Base-by-base conservation (phyloP, 768 basidiomycete genomes). In the Boletus coccyginus region DNA sequence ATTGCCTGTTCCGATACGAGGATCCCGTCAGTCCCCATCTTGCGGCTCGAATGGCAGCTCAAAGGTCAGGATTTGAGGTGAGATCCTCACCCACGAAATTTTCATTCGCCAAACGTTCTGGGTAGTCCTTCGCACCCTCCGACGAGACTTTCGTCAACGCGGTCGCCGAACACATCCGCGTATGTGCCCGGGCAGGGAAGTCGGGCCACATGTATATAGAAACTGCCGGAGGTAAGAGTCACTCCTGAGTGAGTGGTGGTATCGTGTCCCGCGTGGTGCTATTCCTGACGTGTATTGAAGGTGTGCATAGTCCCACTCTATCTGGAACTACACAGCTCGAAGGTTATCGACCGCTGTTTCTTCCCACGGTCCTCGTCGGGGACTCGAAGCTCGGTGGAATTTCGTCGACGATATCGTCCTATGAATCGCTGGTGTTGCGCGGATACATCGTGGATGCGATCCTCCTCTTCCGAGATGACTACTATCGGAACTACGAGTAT, bases 21-120 rank as follows among this genome's bases (percentile, higher is more conserved):
- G 87, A 95, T 50, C 96, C 96, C 0, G 90, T 98, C 51, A 95
- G 93, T 61, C 96, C 96, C 0, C 96, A 98, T 69, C 77, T 98
- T 21, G 96, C 96, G 1, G 93, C 81, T 7, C 75, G 74, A 53
- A 66, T 86, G 63, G 78, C 79, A 7, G 64, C 70, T 2, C 66
- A 62, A 44, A 70, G 68, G 50, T 64, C 64, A 46, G 68, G 57
- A 39, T 64, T 57, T 36, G 60, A 70, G 62, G 78, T 78, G 46
- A 53, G 62, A 19, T 7, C 14, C 24, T 17, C 36, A 4, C 38
- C 50, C 42, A 65, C 51, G 16, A 14, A 52, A 21, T 8, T 40
- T 17, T 21, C 53, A 14, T 24, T 53, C n/a, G 52, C 56, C 17
- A 38, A 53, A 60, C 50, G 16, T 27, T 57, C 57, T 16, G 36